Base-by-base conservation (phyloP, 129 eudicot genomes). In the Escallonia rubra region DNA sequence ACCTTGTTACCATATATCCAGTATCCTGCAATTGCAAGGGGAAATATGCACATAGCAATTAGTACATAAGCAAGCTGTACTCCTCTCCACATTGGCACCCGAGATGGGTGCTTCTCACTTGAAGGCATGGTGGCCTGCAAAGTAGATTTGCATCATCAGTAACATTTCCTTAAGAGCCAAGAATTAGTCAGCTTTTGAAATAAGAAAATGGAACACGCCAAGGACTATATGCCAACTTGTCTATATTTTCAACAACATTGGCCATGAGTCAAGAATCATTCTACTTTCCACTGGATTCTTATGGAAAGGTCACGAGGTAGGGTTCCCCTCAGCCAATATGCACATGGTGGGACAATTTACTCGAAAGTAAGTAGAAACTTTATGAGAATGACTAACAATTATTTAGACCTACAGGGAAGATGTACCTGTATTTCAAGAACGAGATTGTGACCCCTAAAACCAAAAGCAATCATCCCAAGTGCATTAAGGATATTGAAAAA, bases 1-100 rank as follows among this genome's bases (percentile, higher is more conserved):
- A 85, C 90, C 90, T 70, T 2, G 42, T 56, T 62, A 14, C 90
- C 90, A 63, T 85, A 85, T n/a, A 82, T 87, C 90, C 90, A 85
- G 57, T 81, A 85, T 49, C 90, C 90, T 34, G 79, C 86, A 6
- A 85, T 81, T 57, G 90, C 84, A 42, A 85, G 82, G 13, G 90
- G 87, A 57, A 81, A 85, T 59, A 85, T 54, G 59, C 90, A 85
- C 68, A 81, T n/a, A 5, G 87, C 90, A 15, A 85, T 78, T 34
- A 85, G 63, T 15, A 78, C 8, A 62, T 85, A 85, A 5, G 90
- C 74, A 61, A 75, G 65, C 54, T 75, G 59, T 57, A 81, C 79
- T 46, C 86, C 90, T 48, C 61, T 85, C 90, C 90, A 85, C 87
- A 85, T 85, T 60, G 87, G 84, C 57, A 81, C 84, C 0, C 72